These are phyloP conservation scores for Luffa acutangula DNA, from an alignment of 306 rosid species.

Conservation along the genomic window DNA sequence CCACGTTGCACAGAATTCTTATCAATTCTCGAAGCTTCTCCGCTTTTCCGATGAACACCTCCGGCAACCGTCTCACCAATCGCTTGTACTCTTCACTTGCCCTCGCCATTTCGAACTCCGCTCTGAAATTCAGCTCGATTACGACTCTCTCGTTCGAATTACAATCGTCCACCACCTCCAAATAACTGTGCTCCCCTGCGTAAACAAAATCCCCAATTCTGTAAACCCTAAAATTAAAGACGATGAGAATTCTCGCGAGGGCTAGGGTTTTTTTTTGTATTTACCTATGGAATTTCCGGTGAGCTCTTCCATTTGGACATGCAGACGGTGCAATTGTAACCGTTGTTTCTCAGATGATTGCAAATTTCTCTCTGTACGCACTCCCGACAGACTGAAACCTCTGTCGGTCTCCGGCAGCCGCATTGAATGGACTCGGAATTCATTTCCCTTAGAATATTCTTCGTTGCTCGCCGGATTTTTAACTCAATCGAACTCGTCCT, in stretches of 20 bases:
- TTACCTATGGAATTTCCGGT: constrained; percentile 39
- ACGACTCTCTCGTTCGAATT: constrained; percentile 32
- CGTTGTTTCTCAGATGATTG: constrained; percentile 30
- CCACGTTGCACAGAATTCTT: constrained; percentile 65
- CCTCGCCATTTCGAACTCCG: constrained; percentile 69
- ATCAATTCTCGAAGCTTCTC: constrained; percentile 38
- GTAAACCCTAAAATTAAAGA: not conserved
- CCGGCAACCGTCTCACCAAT: constrained; percentile 44
- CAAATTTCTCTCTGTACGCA: constrained; percentile 54
- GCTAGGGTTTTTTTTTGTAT: not conserved
- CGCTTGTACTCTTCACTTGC: constrained; percentile 50
- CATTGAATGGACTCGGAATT: constrained; percentile 18
- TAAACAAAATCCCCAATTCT: not conserved
- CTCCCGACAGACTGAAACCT: constrained; percentile 40
- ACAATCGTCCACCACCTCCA: constrained; percentile 53
- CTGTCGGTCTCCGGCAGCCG: constrained; percentile 22
- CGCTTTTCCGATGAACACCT: constrained; percentile 59
- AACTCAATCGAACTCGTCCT: constrained; percentile 42
- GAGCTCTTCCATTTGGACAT: constrained; percentile 67
- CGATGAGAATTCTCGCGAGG: not conserved
- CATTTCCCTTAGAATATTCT: constrained; percentile 32
- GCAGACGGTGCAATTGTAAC: constrained; percentile 50
- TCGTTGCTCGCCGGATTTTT: constrained; percentile 49
- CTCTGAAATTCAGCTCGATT: constrained; percentile 58
- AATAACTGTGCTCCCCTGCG: constrained; percentile 58